A percentile compares a stretch with the other conserved stretches of the same genome.
These are phyloP conservation scores for Citrus hindsii DNA, from an alignment of 345 rosid genomes.

Conservation along the genomic window DNA sequence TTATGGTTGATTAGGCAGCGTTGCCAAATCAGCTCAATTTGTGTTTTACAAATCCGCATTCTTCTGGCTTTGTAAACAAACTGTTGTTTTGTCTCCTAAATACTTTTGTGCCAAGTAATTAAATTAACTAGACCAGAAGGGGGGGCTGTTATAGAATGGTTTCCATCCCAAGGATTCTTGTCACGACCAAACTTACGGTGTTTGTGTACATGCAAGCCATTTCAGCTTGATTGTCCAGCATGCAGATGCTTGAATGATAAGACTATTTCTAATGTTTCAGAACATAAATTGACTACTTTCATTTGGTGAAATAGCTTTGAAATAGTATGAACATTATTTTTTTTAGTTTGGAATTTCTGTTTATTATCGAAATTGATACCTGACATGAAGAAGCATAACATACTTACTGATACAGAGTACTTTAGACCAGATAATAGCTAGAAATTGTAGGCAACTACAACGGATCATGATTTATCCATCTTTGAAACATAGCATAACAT, in stretches of 20 bases:
- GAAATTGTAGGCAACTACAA: slow-evolving; percentile 9
- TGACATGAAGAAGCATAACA: no score
- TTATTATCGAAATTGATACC: no score
- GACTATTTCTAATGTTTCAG: no score
- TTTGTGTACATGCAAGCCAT: no score
- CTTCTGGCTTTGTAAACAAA: background rate
- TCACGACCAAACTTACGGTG: no score
- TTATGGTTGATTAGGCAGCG: background rate
- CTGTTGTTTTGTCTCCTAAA: background rate
- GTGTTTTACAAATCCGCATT: background rate
- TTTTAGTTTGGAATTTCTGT: no score
- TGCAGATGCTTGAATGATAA: no score
- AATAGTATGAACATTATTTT: no score
- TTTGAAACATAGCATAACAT: slow-evolving; percentile 41
- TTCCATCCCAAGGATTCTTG: background rate
- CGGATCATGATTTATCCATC: slow-evolving; percentile 32
- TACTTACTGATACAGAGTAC: no score
- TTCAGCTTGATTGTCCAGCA: background rate
- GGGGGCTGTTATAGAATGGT: background rate
- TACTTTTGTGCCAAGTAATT: background rate
- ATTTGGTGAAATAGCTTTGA: no score
- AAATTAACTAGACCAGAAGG: background rate
- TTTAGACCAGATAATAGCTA: no score
- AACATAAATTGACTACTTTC: no score
- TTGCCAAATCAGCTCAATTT: background rate